A percentile compares a stretch with the other conserved stretches of the same genome.
Evolutionary conservation across 202 grass and related monocot genomes (phyloP).

Genomic region (Sporobolus alterniflorus): DNA sequence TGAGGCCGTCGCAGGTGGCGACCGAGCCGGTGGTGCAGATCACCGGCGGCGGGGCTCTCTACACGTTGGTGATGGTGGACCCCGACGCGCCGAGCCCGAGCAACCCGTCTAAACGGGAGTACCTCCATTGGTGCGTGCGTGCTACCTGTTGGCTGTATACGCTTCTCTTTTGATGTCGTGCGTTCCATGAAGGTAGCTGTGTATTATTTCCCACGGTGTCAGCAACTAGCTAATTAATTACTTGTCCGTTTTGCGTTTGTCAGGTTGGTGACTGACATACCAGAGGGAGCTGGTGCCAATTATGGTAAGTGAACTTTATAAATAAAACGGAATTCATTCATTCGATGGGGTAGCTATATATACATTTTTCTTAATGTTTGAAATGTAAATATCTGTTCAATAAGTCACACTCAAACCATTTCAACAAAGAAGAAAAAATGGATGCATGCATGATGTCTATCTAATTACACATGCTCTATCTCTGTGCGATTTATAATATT

Average conservation of each 20-base stretch:
- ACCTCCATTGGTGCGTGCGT: conserved; percentile 77
- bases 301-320: conserved; percentile 38
- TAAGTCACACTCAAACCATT: no score
- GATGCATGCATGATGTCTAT: neutral
- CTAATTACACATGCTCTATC: neutral
- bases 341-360: no score
- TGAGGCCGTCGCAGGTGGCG: conserved; percentile 63
- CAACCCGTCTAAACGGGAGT: conserved; percentile 80
- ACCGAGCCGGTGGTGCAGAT: conserved; percentile 53
- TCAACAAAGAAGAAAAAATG: no score
- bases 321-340: no score
- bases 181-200: neutral
- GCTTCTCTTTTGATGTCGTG: neutral
- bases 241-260: neutral
- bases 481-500: neutral
- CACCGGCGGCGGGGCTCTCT: conserved; percentile 38
- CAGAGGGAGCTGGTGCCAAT: conserved; percentile 45
- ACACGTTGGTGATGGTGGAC: conserved; percentile 89
- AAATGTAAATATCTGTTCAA: no score
- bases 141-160: neutral
- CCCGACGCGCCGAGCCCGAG: conserved; percentile 92
- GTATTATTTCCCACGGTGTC: neutral
- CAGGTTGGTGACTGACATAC: conserved; percentile 79
- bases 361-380: no score
- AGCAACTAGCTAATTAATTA: neutral